Percentiles rank a stretch among this genome's conserved stretches.
Evolutionary conservation across 768 basidiomycete species (phyloP).

Genomic region (Coprinopsis cinerea): DNA sequence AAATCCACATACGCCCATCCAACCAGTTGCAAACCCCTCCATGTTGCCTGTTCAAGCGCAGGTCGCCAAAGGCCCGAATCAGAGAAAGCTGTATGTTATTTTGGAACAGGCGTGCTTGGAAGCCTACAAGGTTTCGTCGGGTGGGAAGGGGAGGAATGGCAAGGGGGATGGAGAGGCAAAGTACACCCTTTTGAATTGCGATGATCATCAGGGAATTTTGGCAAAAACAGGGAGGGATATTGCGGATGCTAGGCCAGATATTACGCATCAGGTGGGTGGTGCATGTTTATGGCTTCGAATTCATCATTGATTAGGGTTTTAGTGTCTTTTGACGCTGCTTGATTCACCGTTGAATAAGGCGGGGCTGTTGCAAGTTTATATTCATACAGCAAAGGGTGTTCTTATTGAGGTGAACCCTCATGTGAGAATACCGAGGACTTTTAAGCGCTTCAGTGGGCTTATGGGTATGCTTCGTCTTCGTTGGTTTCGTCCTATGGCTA

Average conservation of each 20-base stretch:
- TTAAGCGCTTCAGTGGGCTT: constrained; percentile 96
- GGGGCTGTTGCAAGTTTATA: constrained; percentile 93
- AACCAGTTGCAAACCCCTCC: constrained; percentile 57
- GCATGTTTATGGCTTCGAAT: background rate
- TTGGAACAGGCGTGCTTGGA: constrained; percentile 94
- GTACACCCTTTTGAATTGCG: constrained; percentile 95
- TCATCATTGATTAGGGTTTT: constrained; percentile 6
- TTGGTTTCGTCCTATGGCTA: constrained; percentile 6
- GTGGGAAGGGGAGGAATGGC: constrained; percentile 43
- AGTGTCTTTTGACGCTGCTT: constrained; percentile 94
- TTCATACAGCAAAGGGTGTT: constrained; percentile 93
- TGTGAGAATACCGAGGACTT: constrained; percentile 95
- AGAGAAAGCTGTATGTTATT: constrained; percentile 80
- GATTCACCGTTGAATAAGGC: constrained; percentile 99
- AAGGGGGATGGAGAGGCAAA: constrained; percentile 76
- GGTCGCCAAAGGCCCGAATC: constrained; percentile 50
- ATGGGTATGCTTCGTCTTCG: constrained; percentile 64
- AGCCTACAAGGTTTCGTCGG: constrained; percentile 77
- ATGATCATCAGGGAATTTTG: constrained; percentile 97
- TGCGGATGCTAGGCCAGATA: constrained; percentile 98
- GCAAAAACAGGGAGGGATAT: constrained; percentile 98
- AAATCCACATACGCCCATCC: constrained; percentile 41
- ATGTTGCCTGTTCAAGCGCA: constrained; percentile 83
- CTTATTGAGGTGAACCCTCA: constrained; percentile 98
- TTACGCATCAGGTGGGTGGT: constrained; percentile 87